phyloP scores from a whole-genome alignment of 2,329 filamentous ascomycete genomes.

The Gyromitra esculenta region DNA sequence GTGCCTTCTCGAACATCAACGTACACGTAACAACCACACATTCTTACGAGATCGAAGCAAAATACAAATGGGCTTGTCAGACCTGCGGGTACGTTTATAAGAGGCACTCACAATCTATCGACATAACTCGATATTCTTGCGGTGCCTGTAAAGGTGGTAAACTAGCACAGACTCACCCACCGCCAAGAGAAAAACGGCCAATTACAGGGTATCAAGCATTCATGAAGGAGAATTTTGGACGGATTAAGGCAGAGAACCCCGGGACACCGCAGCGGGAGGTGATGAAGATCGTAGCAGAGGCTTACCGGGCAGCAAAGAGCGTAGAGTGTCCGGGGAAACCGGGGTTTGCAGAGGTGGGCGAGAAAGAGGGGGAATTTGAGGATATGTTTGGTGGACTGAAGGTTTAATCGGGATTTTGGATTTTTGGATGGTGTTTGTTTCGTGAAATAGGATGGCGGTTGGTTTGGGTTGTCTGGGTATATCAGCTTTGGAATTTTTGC shows the following conservation, averaged over 20 bases:
- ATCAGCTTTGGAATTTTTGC: not conserved
- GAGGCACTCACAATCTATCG: conserved; percentile 85
- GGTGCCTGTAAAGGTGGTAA: conserved; percentile 74
- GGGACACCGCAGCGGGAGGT: conserved; percentile 72
- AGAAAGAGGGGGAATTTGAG: conserved; percentile 61
- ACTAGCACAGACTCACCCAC: conserved; percentile 81
- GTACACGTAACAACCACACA: conserved; percentile 90
- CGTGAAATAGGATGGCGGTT: not conserved
- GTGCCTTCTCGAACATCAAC: conserved; percentile 69
- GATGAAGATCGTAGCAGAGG: conserved; percentile 73
- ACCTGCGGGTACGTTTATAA: conserved; percentile 77
- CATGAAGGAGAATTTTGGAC: conserved; percentile 74
- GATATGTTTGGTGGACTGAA: conserved; percentile 31
- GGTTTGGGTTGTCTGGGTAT: not conserved
- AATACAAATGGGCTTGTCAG: conserved; percentile 84
- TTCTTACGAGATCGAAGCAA: conserved; percentile 87
- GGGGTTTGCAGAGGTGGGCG: conserved; percentile 56
- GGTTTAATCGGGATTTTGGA: conserved; percentile 30
- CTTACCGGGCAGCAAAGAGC: conserved; percentile 63
- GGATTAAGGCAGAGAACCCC: conserved; percentile 68
- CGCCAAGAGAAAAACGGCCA: conserved; percentile 66
- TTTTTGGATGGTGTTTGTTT: conserved; percentile 4
- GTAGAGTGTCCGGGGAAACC: not conserved
- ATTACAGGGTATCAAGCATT: conserved; percentile 68
- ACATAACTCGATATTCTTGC: conserved; percentile 76